phyloP scores from a whole-genome alignment of 768 basidiomycete species.

The Hydnomerulius pinastri region DNA sequence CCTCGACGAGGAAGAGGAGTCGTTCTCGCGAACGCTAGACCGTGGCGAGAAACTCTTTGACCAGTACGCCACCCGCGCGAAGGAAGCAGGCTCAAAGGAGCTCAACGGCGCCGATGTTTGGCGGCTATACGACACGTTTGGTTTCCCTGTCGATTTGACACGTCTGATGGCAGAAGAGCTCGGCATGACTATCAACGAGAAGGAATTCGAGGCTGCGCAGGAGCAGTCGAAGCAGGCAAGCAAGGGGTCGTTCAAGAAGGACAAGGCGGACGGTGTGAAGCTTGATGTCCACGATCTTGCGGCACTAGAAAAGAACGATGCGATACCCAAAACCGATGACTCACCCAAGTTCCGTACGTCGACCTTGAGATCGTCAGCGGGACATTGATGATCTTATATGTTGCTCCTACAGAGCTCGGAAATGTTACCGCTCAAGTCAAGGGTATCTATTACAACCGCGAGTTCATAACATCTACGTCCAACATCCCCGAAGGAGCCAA shows the following conservation, averaged over 20 bases:
- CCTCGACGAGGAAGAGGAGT: constrained; percentile 95
- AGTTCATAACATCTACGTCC: constrained; percentile 69
- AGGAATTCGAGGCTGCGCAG: constrained; percentile 88
- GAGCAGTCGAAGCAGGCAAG: constrained; percentile 88
- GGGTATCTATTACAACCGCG: constrained; percentile 81
- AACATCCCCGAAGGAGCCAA: constrained; percentile 61
- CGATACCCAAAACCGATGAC: constrained; percentile 91
- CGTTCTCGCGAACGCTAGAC: constrained; percentile 95
- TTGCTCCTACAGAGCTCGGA: constrained; percentile 57
- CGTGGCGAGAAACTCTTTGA: constrained; percentile 96
- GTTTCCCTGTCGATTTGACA: constrained; percentile 96
- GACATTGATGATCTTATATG: constrained; percentile 1
- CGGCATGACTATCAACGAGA: constrained; percentile 79
- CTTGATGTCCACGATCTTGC: constrained; percentile 96
- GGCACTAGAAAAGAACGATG: constrained; percentile 72
- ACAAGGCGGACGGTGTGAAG: constrained; percentile 68
- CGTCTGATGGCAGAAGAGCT: constrained; percentile 97
- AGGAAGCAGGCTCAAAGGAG: constrained; percentile 58
- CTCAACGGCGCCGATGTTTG: constrained; percentile 93
- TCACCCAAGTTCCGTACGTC: constrained; percentile 84
- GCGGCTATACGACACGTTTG: constrained; percentile 97
- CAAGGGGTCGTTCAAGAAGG: constrained; percentile 79
- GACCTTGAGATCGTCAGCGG: not conserved
- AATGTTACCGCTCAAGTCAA: constrained; percentile 76
- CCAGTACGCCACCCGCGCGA: constrained; percentile 73